Evolutionary conservation across 495 filamentous ascomycete species (phyloP), one percentile per base, ranked within the genome.

Genomic region (Sabuloglossum arenarium): DNA sequence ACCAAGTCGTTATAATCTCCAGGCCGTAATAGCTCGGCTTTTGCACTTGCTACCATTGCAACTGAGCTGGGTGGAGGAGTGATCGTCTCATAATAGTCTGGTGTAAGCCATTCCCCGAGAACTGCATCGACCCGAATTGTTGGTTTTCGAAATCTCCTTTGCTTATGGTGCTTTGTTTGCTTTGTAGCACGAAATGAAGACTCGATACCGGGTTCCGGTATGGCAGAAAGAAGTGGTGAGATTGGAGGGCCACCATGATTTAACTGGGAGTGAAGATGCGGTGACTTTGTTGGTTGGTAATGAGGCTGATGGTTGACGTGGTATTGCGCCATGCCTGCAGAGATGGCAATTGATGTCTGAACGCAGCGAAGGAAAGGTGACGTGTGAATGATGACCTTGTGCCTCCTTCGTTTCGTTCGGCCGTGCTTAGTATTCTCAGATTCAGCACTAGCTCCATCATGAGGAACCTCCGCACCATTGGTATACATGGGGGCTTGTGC

Each of bases 351-450:
- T 3, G 88, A 85, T 0, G 91, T 96, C 65, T 99, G 91, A 21
- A 96, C 73, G 65, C 91, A 99, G 62, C 91, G 80, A 21, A 94
- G 73, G 62, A 86, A 99, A 0, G 91, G 91, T 23, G 89, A 96
- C 52, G 79, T 85, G 68, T 99, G 91, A 39, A 99, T 77, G 54
- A 94, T 76, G 56, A 96, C 72, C 59, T 80, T 82, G 64, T 90
- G 86, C 61, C 74, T 79, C 56, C 77, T 70, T 59, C 65, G 72
- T 60, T 75, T 77, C 49, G 63, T 54, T n/a, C 11, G 43, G 28
- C 32, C 57, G n/a, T 56, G 27, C 29, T 23, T 59, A 12, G 34
- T 9, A n/a, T 25, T 43, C 54, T 43, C 31, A 24, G 34, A 49
- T 45, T 56, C 31, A 24, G 9, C 37, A 28, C 53, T 8, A n/a